Evolutionary conservation across 139 green algal genomes (phyloP), one percentile per base, ranked within the genome.

Genomic region (Ettlia oleoabundans): DNA sequence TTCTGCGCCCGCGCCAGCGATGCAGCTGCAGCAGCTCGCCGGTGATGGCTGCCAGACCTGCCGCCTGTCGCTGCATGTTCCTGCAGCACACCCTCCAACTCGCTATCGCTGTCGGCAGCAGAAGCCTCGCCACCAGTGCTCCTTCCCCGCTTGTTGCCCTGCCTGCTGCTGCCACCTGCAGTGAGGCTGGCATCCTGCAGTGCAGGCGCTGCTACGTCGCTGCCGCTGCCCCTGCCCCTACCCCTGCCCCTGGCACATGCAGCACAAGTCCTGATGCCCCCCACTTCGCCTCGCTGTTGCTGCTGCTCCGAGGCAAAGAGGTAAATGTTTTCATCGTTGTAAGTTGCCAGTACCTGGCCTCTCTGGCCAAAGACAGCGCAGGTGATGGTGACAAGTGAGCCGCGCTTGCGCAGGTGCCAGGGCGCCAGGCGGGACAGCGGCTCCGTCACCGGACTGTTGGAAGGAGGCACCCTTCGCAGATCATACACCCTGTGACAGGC

Each of bases 291-390:
- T n/a, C 53, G 35, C 52, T 30, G 76, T 68, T 43, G 75, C n/a
- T n/a, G n/a, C n/a, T 66, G 38, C 33, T 67, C 55, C 10, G 69
- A 26, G 28, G 68, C 38, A 69, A 89, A 89, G 26, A 81, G 76
- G 78, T 87, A 90, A 41, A 86, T 88, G 37, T 80, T n/a, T 37
- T 90, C 86, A 21, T 79, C 68, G 69, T 82, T 89, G 81, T 87
- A 90, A 5, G 53, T 83, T 7, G 84, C 86, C 70, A 90, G 61
- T 3, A 90, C 35, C 64, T 89, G 37, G 19, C 85, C 83, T 21
- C 52, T 38, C n/a, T 70, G 52, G 18, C 28, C 67, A 55, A 85
- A 90, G 35, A 84, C 76, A 1, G 86, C 84, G 30, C 76, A 79
- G 4, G 87, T 91, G 63, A 90, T 68, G 37, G 86, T 83, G 22